Evolutionary conservation across 768 basidiomycete genomes (phyloP), one percentile per base, ranked within the genome.

Genomic region (Hericium coralloides): DNA sequence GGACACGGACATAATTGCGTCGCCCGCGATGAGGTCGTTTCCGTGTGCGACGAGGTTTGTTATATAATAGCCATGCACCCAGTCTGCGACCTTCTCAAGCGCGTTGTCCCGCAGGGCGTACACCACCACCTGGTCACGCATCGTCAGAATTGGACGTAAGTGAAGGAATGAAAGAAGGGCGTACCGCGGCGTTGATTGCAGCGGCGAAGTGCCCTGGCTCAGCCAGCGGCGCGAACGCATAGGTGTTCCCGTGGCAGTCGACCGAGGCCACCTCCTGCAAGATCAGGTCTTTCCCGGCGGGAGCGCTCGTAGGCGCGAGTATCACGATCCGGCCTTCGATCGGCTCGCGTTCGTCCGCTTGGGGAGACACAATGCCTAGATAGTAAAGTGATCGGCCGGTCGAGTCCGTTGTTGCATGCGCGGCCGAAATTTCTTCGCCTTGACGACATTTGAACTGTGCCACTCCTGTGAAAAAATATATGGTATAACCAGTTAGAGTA

Each of bases 11-110:
- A 81, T 83, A 25, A 95, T 79, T 8, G 85, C 83, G 65, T 97
- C 94, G 38, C 89, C 89, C n/a, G 84, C 78, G 17, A 89, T 70
- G 23, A 95, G 67, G 49, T 70, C 72, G 58, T 83, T 70, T 2
- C 73, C 77, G 49, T 76, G 77, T 3, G 80, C 72, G 0, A 79
- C 81, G 20, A 97, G 70, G 55, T 80, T 83, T 4, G 80, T 82
- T 26, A 94, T 82, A 56, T 89, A 59, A 70, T 94, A 93, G 55
- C 89, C 92, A 66, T 92, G 89, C 60, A 87, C 84, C 86, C 91
- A 94, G 39, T 79, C 74, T 0, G 79, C 67, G 7, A 81, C 62
- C 31, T 74, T 72, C 39, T 73, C 64, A 14, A 89, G 67, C 10
- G 72, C 67, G 59, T 72, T 81, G 31, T 80, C 66, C 49, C 77